Evolutionary conservation across 371 early-diverging fungal species (phyloP).

Genomic region (Lichtheimia corymbifera): DNA sequence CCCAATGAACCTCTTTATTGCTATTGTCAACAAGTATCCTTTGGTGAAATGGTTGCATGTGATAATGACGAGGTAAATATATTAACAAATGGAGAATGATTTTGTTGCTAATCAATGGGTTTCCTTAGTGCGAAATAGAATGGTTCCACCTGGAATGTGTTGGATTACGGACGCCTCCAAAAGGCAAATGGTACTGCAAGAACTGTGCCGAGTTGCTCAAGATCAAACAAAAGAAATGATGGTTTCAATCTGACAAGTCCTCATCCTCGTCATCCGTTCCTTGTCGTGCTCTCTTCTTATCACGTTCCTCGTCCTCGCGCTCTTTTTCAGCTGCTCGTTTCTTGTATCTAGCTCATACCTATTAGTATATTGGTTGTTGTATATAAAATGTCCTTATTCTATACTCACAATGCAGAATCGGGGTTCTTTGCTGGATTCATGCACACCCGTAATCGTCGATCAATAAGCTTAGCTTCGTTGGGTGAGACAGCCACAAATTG

Average conservation of each 20-base stretch:
- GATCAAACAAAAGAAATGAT: slow-evolving; percentile 48
- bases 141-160: slow-evolving; percentile 97
- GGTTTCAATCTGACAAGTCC: background rate
- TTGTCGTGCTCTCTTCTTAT: slow-evolving; percentile 19
- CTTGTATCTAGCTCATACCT: slow-evolving; percentile 33
- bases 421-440: slow-evolving; percentile 76
- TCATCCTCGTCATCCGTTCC: slow-evolving; percentile 8
- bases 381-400: background rate
- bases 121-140: slow-evolving; percentile 78
- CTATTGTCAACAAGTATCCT: slow-evolving; percentile 92
- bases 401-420: slow-evolving; percentile 62
- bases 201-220: slow-evolving; percentile 62
- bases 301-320: slow-evolving; percentile 38
- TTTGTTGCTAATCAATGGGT: background rate
- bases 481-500: slow-evolving; percentile 31
- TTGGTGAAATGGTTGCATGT: slow-evolving; percentile 97
- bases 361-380: slow-evolving; percentile 1
- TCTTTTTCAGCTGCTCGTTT: slow-evolving; percentile 38
- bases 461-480: slow-evolving; percentile 60
- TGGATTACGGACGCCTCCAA: slow-evolving; percentile 77
- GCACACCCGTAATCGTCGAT: slow-evolving; percentile 61
- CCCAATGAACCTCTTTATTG: slow-evolving; percentile 96
- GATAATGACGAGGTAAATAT: slow-evolving; percentile 83
- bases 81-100: background rate
- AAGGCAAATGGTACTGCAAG: slow-evolving; percentile 92